Conservation (phyloP, 768 basidiomycete species). For the Hortiboletus flavorubellus region DNA sequence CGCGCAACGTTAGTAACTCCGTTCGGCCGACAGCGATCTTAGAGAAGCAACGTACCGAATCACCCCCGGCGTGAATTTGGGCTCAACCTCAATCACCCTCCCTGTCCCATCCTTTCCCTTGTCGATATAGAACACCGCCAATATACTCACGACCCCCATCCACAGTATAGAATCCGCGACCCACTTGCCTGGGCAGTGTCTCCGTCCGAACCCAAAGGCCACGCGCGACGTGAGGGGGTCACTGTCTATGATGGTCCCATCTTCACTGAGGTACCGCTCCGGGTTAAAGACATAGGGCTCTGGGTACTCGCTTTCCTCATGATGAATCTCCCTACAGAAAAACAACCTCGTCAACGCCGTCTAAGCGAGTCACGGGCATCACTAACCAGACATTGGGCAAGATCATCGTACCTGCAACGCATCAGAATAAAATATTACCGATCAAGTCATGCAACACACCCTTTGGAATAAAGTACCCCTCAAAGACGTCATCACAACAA, state of each 20-base stretch:
- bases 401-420: conserved; percentile 22
- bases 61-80: conserved; percentile 32
- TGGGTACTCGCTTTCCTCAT: conserved; percentile 29
- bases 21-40: not conserved
- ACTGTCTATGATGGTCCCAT: conserved; percentile 21
- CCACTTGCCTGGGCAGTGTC: conserved; percentile 32
- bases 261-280: conserved; percentile 23
- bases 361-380: not conserved
- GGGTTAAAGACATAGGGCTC: conserved; percentile 27
- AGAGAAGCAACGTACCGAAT: conserved; percentile 26
- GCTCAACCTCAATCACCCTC: conserved; percentile 22
- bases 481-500: conserved; percentile 40
- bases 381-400: conserved; percentile 30
- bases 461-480: conserved; percentile 39
- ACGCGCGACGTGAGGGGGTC: conserved; percentile 27
- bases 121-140: conserved; percentile 22
- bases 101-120: conserved; percentile 25
- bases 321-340: conserved; percentile 26
- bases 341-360: not conserved
- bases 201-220: conserved; percentile 30
- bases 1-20: conserved; percentile 11
- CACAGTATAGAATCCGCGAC: conserved; percentile 31
- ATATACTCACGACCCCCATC: conserved; percentile 29
- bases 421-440: conserved; percentile 1
- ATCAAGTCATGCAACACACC: conserved; percentile 21